phyloP scores from a whole-genome alignment of 257 asterid genomes.

The Henckelia pumila region DNA sequence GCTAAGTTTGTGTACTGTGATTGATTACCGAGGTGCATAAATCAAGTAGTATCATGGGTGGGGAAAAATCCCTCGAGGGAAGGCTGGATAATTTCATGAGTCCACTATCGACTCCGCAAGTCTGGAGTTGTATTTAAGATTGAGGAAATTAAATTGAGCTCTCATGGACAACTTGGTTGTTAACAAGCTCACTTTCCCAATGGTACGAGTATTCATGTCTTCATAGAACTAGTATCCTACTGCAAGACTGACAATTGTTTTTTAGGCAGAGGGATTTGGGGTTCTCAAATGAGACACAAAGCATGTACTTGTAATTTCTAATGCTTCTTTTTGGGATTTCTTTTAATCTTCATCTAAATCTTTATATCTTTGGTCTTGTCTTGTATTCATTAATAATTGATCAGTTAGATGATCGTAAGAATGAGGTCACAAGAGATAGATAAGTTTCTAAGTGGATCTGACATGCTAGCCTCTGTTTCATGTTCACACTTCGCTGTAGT shows the following conservation, averaged over 20 bases:
- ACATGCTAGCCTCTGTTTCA: not conserved
- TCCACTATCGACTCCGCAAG: not conserved
- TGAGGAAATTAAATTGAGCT: not conserved
- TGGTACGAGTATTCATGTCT: not conserved
- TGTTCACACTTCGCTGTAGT: not conserved
- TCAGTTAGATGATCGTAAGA: not conserved
- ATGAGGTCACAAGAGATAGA: not conserved
- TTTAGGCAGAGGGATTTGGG: not conserved
- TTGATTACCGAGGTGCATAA: not conserved
- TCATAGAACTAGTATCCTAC: not conserved
- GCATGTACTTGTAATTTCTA: not conserved
- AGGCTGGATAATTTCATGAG: not conserved
- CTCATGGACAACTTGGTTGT: not conserved
- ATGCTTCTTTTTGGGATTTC: not conserved
- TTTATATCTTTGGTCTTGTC: not conserved
- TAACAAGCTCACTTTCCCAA: not conserved
- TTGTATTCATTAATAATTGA: not conserved
- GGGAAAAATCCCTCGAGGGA: too few relatives aligned
- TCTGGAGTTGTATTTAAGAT: not conserved
- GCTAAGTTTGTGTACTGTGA: not conserved
- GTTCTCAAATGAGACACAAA: not conserved
- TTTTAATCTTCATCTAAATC: not conserved
- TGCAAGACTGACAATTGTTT: not conserved
- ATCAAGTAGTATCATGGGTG: too few relatives aligned
- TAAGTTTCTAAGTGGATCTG: not conserved